Evolutionary conservation across 2,329 filamentous ascomycete genomes (phyloP), one percentile per base, ranked within the genome.

Genomic region (Cryphonectria naterciae): DNA sequence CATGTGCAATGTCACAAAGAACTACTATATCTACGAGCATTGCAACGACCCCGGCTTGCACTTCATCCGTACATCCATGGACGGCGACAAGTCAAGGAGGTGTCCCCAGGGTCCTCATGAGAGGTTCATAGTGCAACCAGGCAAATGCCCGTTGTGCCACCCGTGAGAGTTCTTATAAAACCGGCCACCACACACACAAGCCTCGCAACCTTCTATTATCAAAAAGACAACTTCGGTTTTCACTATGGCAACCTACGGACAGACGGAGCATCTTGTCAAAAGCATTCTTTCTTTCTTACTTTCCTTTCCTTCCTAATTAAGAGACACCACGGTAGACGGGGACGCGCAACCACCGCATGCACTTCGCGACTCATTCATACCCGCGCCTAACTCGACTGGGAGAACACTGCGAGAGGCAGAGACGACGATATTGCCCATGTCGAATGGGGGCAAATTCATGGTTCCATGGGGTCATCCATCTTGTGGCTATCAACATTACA

Each of bases 21-120:
- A 93, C 80, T 93, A 91, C 79, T 93, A 93, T 81, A 90, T 94
- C 79, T 93, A 93, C 82, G 90, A 89, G 70, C 85, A 88, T 60
- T 94, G 92, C 77, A 80, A 86, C 70, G 90, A 93, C 77, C 91
- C 91, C 0, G 88, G 88, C 56, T 85, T 87, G 22, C 92, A 94
- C 79, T 93, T 93, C 80, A 91, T 92, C 79, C 85, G 88, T 74
- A 93, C 90, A 1, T 89, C 89, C 1, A 84, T 91, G 67, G 92
- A 94, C 76, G 91, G 91, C 69, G 88, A 84, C 77, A 85, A 84
- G 73, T 85, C 88, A 70, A 81, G 84, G 43, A 83, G 86, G 43
- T 94, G 92, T 75, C 77, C 86, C 7, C 85, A 86, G 69, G 87
- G 90, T 0, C 92, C 92, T 39, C 92, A 94, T 78, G 91, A 93